These are phyloP conservation scores for Aspergillus bridgeri DNA, from an alignment of 495 filamentous ascomycete genomes.

Conservation along the genomic window DNA sequence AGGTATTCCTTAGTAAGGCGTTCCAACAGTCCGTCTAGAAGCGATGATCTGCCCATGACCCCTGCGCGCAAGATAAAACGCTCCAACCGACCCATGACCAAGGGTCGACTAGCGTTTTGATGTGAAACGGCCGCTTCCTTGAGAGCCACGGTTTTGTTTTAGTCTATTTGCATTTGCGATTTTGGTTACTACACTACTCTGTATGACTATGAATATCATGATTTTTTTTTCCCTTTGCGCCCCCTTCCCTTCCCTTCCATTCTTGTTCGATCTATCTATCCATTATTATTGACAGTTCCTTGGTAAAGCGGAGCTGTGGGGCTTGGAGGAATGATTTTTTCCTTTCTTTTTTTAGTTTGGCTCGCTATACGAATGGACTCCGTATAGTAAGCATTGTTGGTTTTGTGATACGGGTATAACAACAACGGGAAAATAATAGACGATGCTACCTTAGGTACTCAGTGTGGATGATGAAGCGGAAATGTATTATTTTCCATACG, in stretches of 20 bases:
- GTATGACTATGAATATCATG: not conserved
- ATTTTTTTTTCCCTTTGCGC: too few species aligned
- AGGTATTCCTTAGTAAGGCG: too few species aligned
- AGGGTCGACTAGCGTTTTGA: constrained; percentile 13
- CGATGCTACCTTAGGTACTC: not conserved
- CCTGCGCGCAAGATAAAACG: constrained; percentile 11
- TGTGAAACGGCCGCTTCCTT: constrained; percentile 19
- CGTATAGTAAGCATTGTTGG: not conserved
- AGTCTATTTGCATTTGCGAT: not conserved
- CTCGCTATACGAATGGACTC: not conserved
- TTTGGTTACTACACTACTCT: not conserved
- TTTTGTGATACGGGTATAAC: not conserved
- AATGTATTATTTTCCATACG: not conserved
- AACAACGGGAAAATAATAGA: not conserved
- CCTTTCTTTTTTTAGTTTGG: not conserved
- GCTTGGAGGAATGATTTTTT: not conserved
- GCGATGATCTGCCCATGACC: constrained; percentile 14
- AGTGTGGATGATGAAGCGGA: not conserved
- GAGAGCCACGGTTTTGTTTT: not conserved
- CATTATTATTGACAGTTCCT: not conserved
- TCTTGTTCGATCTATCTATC: not conserved
- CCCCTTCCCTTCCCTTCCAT: not conserved
- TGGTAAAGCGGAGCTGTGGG: not conserved
- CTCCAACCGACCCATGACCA: constrained; percentile 14
- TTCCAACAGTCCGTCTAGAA: not conserved